Percentiles rank a stretch among this genome's conserved stretches.
Conservation (phyloP, 257 asterid genomes). For the Solanum chilense region DNA sequence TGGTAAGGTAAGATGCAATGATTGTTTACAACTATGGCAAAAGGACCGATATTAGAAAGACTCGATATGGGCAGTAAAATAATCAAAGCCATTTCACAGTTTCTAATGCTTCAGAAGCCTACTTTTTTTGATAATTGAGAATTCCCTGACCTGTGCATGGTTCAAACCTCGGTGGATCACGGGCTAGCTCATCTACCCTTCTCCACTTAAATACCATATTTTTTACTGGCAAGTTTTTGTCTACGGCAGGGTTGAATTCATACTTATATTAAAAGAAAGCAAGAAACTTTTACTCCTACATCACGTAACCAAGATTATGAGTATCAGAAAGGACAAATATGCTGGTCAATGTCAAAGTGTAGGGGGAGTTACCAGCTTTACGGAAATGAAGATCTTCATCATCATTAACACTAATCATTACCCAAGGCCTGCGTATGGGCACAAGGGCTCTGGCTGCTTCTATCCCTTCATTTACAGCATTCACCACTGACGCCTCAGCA, state of each 20-base stretch:
- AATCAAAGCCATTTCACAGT: neutral
- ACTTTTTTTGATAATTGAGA: neutral
- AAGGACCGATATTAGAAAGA: neutral
- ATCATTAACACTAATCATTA: conserved; percentile 92
- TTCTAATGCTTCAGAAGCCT: neutral
- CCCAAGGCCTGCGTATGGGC: conserved; percentile 89
- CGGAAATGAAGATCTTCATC: conserved; percentile 84
- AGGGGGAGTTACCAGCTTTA: conserved; percentile 56
- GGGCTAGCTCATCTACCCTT: neutral
- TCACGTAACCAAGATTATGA: neutral
- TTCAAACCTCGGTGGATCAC: neutral
- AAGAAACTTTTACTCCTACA: neutral
- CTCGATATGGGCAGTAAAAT: neutral
- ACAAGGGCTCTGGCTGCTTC: conserved; percentile 60
- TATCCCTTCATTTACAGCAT: conserved; percentile 79
- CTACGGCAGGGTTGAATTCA: neutral
- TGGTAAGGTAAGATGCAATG: neutral
- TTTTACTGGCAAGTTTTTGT: neutral
- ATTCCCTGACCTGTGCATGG: neutral
- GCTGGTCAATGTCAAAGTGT: neutral
- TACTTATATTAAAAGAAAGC: neutral
- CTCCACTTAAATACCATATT: neutral
- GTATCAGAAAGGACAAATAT: neutral
- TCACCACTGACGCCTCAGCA: conserved; percentile 78
- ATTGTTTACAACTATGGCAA: neutral